Conservation (phyloP, 768 basidiomycete species). For the Termitomyces sp. region DNA sequence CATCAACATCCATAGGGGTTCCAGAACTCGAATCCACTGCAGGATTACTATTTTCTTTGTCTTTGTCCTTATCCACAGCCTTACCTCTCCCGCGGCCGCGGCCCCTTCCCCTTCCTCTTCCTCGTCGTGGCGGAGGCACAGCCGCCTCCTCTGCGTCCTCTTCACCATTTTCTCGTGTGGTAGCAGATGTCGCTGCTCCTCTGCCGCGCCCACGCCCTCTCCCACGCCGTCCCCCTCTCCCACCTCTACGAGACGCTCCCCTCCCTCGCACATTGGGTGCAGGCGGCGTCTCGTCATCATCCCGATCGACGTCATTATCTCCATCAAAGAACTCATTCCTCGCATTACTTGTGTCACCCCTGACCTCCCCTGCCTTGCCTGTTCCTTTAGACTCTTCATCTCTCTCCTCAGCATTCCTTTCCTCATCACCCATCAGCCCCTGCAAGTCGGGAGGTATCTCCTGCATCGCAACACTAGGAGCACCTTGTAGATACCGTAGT, state of each 20-base stretch:
- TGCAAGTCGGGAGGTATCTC: conserved; percentile 93
- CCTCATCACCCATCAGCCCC: conserved; percentile 59
- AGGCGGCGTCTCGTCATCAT: conserved; percentile 23
- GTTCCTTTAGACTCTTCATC: conserved; percentile 54
- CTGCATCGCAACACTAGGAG: conserved; percentile 95
- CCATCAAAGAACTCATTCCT: conserved; percentile 75
- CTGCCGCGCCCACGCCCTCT: conserved; percentile 2
- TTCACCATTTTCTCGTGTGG: conserved; percentile 30
- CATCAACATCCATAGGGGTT: conserved; percentile 15
- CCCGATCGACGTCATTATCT: conserved; percentile 63
- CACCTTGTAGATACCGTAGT: conserved; percentile 88
- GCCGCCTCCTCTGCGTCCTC: conserved; percentile 32
- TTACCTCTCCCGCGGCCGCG: conserved; percentile 30
- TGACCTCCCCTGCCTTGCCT: conserved; percentile 51
- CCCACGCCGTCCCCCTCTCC: conserved; percentile 29
- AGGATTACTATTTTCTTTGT: conserved; percentile 27
- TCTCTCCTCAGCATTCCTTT: conserved; percentile 22
- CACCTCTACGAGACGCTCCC: conserved; percentile 25
- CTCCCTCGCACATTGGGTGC: conserved; percentile 11
- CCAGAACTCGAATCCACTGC: conserved; percentile 11
- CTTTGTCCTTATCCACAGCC: conserved; percentile 22
- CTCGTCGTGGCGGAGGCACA: conserved; percentile 28
- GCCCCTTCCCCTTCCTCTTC: conserved; percentile 27
- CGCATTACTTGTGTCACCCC: conserved; percentile 48
- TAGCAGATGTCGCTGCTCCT: conserved; percentile 20